Evolutionary conservation across 192 early-diverging fungal species (phyloP), one percentile per base, ranked within the genome.

Genomic region (Linnemannia schmuckeri): DNA sequence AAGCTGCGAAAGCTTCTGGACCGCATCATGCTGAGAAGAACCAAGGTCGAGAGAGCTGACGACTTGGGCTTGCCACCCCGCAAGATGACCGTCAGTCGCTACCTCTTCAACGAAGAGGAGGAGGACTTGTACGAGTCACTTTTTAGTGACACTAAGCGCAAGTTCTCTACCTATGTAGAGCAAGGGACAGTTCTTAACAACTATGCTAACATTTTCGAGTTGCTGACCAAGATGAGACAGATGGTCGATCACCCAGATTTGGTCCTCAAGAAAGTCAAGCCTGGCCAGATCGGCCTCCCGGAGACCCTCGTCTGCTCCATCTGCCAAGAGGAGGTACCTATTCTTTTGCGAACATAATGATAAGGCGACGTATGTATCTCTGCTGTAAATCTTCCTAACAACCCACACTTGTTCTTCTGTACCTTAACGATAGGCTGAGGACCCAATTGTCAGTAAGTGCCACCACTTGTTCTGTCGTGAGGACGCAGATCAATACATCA

Each of bases 131-230:
- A 99, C 80, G 89, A 93, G 71, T 95, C 94, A 27, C 88, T 99
- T 68, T 98, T 96, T 70, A 79, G 91, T 20, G 93, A 97, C 82
- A 92, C 93, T 18, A 87, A 92, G 78, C 90, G 94, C 77, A 92
- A 95, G 72, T 98, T 98, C 80, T 91, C 91, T 6, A 96, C 96
- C 1, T 98, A 97, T 89, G 94, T 96, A 6, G 91, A 90, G 68
- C 90, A 94, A 74, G 94, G 93, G 15, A 96, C 97, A 0, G 95
- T 97, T 35, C 91, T 98, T 61, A 97, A 97, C 87, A 96, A 98
- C 90, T 99, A 98, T 81, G 96, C 97, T 54, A 96, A 94, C 74
- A 97, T 99, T 73, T 98, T 99, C 88, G 96, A 97, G 88, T 90
- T 97, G 15, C 89, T 99, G 72, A 95, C 92, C 17, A 93, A 96